Base-by-base conservation (phyloP, 208 protist genomes). In the Strigomonas culicis region DNA sequence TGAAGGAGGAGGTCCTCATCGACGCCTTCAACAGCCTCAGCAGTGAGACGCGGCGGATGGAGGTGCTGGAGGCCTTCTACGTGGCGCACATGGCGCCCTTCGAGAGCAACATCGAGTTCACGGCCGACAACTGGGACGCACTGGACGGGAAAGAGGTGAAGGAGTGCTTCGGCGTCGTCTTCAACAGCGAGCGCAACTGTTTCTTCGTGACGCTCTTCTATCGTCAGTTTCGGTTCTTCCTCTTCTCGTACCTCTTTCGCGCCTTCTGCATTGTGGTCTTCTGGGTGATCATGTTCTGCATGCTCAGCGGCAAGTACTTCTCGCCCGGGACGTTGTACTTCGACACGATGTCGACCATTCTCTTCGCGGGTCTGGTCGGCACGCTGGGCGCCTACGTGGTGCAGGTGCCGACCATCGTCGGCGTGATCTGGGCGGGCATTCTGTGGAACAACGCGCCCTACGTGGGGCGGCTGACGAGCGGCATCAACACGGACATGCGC, bases 391-490 rank as follows among this genome's bases (percentile, higher is more conserved):
- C 76, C 28, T 68, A 68, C 30, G 7, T 83, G 10, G 61, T 78
- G 50, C 51, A 56, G 15, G 62, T 88, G 17, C 82, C 82, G 21
- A 72, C 82, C 15, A 66, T 84, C 56, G 70, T 83, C 0, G 76
- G 75, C 31, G 69, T 84, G 36, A 80, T 84, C 46, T 75, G 67
- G 58, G 79, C 76, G 11, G 82, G 74, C 21, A 66, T 83, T 62
- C 52, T 88, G 58, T 88, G 77, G 64, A 75, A 80, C 50, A 88
- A 84, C 60, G 74, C 81, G 15, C 82, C 82, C 28, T 72, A 73
- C 60, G 63, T 66, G 1, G 71, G 68, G 1, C 74, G 68, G 24
- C 61, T 84, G n/a, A 88, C 82, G 3, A 64, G 44, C 1, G 82
- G 82, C 53, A 84, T 84, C 46, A 67, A 57, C 31, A 2, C 66